phyloP scores from a whole-genome alignment of 2,329 filamentous ascomycete species.

The Alternaria infectoria region DNA sequence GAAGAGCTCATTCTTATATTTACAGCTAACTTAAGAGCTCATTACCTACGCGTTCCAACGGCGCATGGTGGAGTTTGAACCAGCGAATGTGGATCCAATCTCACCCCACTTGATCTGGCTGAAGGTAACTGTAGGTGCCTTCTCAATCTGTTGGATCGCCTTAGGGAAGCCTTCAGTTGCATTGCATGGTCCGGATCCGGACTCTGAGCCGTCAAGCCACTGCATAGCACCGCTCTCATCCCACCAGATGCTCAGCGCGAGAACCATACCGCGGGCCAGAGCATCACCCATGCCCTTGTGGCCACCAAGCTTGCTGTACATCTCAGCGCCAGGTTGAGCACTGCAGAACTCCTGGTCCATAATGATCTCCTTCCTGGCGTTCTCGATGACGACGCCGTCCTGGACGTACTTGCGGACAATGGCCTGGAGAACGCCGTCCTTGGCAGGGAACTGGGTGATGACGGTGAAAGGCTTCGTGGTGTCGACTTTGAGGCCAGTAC shows the following conservation, averaged over 20 bases:
- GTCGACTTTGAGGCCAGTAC: conserved; percentile 57
- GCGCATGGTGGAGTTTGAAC: conserved; percentile 17
- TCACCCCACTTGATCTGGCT: conserved; percentile 67
- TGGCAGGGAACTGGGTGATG: conserved; percentile 70
- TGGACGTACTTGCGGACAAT: conserved; percentile 72
- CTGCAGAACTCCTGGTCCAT: conserved; percentile 42
- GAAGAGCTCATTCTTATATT: background rate
- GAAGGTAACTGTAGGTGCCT: conserved; percentile 60
- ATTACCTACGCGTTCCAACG: conserved; percentile 24
- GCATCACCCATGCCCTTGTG: conserved; percentile 56
- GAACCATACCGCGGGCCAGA: conserved; percentile 59
- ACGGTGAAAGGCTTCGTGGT: conserved; percentile 67
- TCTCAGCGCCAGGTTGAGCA: conserved; percentile 32
- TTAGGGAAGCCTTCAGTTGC: conserved; percentile 60
- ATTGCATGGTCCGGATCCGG: conserved; percentile 59
- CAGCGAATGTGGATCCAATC: conserved; percentile 60
- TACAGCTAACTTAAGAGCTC: too few species aligned
- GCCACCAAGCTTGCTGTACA: conserved; percentile 49
- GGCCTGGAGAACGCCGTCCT: conserved; percentile 62
- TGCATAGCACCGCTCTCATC: conserved; percentile 61
- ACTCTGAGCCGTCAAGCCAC: conserved; percentile 61
- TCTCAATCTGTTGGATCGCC: conserved; percentile 55
- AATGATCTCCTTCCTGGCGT: conserved; percentile 53
- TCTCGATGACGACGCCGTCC: conserved; percentile 64
- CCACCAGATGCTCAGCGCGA: conserved; percentile 64